These are phyloP conservation scores for Gossypium rotundifolium DNA, from an alignment of 345 rosid species.

Conservation along the genomic window DNA sequence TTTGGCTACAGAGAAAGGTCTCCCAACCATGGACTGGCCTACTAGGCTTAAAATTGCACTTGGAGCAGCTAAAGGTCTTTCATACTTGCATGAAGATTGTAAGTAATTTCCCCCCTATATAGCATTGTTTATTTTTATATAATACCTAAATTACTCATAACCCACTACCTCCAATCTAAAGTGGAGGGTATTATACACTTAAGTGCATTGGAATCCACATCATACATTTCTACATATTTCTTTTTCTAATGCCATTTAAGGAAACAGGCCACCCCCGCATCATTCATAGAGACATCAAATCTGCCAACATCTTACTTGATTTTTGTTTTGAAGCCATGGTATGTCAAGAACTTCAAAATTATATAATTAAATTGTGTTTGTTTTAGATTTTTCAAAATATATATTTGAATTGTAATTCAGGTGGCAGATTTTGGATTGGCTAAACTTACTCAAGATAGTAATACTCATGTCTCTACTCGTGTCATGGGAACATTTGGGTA, in stretches of 20 bases:
- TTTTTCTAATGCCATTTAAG: no score
- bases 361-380: background rate
- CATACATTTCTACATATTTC: no score
- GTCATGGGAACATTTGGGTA: constrained; percentile 99
- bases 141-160: no score
- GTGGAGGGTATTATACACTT: no score
- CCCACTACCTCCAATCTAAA: no score
- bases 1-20: constrained; percentile 46
- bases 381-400: background rate
- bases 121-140: no score
- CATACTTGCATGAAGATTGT: constrained; percentile 98
- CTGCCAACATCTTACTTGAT: constrained; percentile 80
- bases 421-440: constrained; percentile 98
- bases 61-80: constrained; percentile 91
- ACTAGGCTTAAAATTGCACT: constrained; percentile 72
- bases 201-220: no score
- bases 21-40: constrained; percentile 52
- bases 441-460: constrained; percentile 62
- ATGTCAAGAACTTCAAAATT: background rate
- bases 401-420: constrained; percentile 28
- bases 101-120: constrained; percentile 13
- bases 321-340: constrained; percentile 88
- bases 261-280: constrained; percentile 80
- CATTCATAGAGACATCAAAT: constrained; percentile 93
- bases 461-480: constrained; percentile 92